Evolutionary conservation across 441 rosid genomes (phyloP), one percentile per base, ranked within the genome.

Genomic region (Daphne laureola): DNA sequence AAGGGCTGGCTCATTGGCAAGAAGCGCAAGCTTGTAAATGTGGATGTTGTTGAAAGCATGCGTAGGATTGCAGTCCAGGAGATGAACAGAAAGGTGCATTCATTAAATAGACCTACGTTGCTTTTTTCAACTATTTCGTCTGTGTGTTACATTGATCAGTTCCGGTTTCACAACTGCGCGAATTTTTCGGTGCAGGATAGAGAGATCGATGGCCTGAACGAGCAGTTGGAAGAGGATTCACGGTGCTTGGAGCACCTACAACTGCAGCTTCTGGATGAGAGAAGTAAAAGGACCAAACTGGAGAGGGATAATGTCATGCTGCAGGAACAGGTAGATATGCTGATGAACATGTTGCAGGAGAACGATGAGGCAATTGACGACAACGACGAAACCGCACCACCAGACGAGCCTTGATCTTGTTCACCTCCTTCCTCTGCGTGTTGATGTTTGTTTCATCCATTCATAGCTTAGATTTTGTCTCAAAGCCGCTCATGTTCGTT

Each of bases 21-120:
- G 83, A 92, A 83, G 87, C 73, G 98, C 47, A 92, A 92, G 70
- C 78, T 92, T 25, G 98, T 89, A 21, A 89, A 89, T 66, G 94
- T 92, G 42, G 98, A 92, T 68, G 97, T 92, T 0, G 98, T 92
- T 1, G 98, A 92, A 73, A 92, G 98, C 72, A 92, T 92, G 98
- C 73, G 98, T 43, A 83, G 97, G 73, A 86, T 92, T 63, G 98
- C 98, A 3, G 84, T 92, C 49, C 96, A 83, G 58, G 98, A 88
- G 73, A 89, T 89, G 89, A 92, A 92, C 71, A 70, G 98, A 80
- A 92, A 92, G 97, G 98, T 92, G 49, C 14, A 15, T 9, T n/a
- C n/a, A n/a, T n/a, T n/a, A n/a, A n/a, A n/a, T 31, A 9, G 38
- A 31, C 11, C 38, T 5, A 6, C 11, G 7, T 31, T 31, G 8